A percentile compares a stretch with the other conserved stretches of the same genome.
These are phyloP conservation scores for Wallacemonas collosoma DNA, from an alignment of 208 protist genomes.

Conservation along the genomic window DNA sequence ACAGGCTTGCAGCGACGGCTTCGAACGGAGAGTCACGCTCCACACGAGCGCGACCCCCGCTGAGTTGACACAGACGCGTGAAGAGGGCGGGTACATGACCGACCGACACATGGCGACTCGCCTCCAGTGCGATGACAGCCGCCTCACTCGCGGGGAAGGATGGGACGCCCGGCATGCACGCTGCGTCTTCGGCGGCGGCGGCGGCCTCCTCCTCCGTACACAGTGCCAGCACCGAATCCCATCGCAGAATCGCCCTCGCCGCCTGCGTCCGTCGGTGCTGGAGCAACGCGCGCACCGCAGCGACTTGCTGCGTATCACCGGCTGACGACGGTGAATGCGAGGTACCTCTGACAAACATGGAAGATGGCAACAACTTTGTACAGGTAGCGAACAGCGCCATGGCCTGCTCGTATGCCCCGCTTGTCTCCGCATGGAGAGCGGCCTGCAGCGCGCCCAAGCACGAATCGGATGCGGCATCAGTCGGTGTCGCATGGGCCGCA, in stretches of 20 bases:
- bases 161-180: background rate
- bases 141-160: background rate
- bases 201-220: background rate
- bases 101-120: background rate
- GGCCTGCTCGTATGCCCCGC: slow-evolving; percentile 12
- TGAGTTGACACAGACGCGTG: background rate
- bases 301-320: background rate
- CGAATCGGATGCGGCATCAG: background rate
- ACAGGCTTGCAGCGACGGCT: background rate
- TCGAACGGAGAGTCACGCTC: background rate
- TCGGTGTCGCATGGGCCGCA: background rate
- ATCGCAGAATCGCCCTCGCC: slow-evolving; percentile 14
- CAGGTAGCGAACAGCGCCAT: slow-evolving; percentile 10
- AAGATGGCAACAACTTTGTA: background rate
- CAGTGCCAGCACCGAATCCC: slow-evolving; percentile 9
- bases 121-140: slow-evolving; percentile 3
- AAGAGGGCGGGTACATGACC: background rate
- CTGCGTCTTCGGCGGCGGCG: background rate
- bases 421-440: background rate
- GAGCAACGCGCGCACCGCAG: background rate
- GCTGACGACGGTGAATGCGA: too few species aligned
- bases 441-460: slow-evolving; percentile 5
- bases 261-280: background rate
- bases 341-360: background rate
- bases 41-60: background rate